Base-by-base conservation (phyloP, 2,329 filamentous ascomycete species). In the Ophiocordyceps camponoti-rufipedis region DNA sequence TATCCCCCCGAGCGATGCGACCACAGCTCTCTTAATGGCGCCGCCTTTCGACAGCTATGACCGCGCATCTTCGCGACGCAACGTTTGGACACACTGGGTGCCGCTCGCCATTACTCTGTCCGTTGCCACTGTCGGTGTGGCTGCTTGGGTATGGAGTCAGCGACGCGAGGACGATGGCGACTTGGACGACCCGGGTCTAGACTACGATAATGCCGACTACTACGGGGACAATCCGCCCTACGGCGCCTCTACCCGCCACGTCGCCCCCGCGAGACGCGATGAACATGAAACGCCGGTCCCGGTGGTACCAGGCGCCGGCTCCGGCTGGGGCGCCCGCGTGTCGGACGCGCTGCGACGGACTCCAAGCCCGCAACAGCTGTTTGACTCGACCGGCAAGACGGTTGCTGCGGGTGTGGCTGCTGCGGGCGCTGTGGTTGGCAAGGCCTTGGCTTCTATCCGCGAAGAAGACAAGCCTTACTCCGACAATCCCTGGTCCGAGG, bases 141-240 rank as follows among this genome's bases (percentile, higher is more conserved):
- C 81, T 45, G 86, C 86, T 47, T 96, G 89, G 89, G 78, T 88
- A 49, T 94, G 87, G 87, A 93, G 83, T 61, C 87, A 94, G 65
- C 81, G 85, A 56, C 77, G 73, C 56, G 80, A 84, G 52, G 75
- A 80, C 48, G 80, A 85, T 45, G 80, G 87, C 28, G 74, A 78
- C 45, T 79, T 85, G 39, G 66, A 68, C 46, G 65, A 67, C 54
- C 68, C 69, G 46, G 68, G 69, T 49, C 61, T 70, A 49, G 67
- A 68, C 58, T 66, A 66, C 50, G 61, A 61, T 47, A 60, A 60
- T 49, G 60, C 70, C 48, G 70, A 74, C 53, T 73, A 74, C 53
- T 73, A 74, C 46, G 68, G 71, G 50, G 70, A 69, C 52, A 72
- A 72, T 52, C 66, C 69, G 18, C 58, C 67, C 10, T 73, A 69